Conservation (phyloP, 192 early-diverging fungal genomes). For the Paraglomus brasilianum region DNA sequence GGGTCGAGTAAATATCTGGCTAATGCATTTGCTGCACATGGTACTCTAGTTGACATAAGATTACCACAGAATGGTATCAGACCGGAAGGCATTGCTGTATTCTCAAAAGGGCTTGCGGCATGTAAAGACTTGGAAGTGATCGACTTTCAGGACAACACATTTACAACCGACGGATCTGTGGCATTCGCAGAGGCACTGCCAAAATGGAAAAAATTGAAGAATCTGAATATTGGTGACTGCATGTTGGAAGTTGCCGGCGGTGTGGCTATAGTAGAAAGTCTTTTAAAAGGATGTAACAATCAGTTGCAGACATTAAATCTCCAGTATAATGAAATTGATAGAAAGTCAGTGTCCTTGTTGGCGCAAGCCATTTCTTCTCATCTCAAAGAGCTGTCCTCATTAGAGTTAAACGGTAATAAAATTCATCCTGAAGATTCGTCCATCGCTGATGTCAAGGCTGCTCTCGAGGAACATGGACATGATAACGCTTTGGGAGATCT, state of each 20-base stretch:
- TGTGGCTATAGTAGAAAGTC: constrained; percentile 59
- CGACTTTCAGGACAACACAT: constrained; percentile 97
- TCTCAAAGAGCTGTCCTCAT: constrained; percentile 56
- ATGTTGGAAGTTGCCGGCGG: constrained; percentile 77
- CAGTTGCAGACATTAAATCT: constrained; percentile 67
- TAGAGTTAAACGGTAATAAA: constrained; percentile 92
- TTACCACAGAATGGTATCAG: constrained; percentile 99
- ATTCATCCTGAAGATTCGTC: constrained; percentile 80
- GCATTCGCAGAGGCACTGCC: constrained; percentile 77
- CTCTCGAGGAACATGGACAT: constrained; percentile 64
- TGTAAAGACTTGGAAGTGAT: constrained; percentile 70
- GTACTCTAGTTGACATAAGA: constrained; percentile 73
- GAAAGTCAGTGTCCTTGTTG: constrained; percentile 64
- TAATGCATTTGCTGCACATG: constrained; percentile 78
- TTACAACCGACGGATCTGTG: constrained; percentile 75
- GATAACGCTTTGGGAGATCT: constrained; percentile 87
- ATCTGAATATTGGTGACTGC: constrained; percentile 90
- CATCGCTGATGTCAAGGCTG: constrained; percentile 70
- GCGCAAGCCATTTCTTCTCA: constrained; percentile 65
- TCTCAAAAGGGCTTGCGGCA: constrained; percentile 64
- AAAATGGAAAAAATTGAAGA: constrained; percentile 74
- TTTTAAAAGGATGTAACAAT: constrained; percentile 56
- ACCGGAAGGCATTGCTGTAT: constrained; percentile 82
- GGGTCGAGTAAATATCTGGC: constrained; percentile 74
- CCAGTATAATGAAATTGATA: constrained; percentile 89